phyloP scores from a whole-genome alignment of 176 grass and related monocot genomes.

The Panicum miliaceum region DNA sequence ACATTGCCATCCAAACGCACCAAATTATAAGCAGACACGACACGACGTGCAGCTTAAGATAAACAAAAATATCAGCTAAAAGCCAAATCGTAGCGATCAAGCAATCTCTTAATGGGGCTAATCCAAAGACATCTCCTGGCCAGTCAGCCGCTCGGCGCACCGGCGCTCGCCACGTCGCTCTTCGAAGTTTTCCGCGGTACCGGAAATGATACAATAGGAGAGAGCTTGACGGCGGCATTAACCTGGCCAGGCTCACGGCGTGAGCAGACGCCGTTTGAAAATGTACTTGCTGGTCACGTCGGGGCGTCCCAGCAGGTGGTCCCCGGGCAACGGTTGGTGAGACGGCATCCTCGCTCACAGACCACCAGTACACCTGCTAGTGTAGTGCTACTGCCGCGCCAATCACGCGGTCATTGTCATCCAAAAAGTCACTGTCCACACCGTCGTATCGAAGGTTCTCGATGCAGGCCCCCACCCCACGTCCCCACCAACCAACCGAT shows the following conservation, averaged over 20 bases:
- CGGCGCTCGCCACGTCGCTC: neutral
- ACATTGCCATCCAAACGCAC: neutral
- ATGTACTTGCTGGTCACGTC: too few species aligned
- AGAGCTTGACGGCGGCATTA: neutral
- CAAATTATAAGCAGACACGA: neutral
- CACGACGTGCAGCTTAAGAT: neutral
- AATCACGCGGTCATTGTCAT: too few species aligned
- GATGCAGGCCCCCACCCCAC: too few species aligned
- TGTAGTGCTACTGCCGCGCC: too few species aligned
- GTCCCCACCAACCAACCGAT: too few species aligned
- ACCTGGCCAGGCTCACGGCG: slow-evolving; percentile 10
- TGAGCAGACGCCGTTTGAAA: neutral
- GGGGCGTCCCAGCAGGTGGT: too few species aligned
- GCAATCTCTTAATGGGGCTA: neutral
- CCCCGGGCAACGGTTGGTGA: too few species aligned
- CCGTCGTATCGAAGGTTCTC: too few species aligned
- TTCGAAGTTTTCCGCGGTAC: neutral
- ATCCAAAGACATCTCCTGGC: neutral
- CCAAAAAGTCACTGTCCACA: too few species aligned
- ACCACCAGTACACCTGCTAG: too few species aligned
- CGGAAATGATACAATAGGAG: neutral
- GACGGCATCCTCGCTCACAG: too few species aligned
- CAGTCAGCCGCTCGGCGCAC: neutral
- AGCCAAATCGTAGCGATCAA: neutral
- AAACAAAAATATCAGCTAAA: neutral